Conservation (phyloP, 345 rosid genomes). For the Psidium friedrichsthalianum region DNA sequence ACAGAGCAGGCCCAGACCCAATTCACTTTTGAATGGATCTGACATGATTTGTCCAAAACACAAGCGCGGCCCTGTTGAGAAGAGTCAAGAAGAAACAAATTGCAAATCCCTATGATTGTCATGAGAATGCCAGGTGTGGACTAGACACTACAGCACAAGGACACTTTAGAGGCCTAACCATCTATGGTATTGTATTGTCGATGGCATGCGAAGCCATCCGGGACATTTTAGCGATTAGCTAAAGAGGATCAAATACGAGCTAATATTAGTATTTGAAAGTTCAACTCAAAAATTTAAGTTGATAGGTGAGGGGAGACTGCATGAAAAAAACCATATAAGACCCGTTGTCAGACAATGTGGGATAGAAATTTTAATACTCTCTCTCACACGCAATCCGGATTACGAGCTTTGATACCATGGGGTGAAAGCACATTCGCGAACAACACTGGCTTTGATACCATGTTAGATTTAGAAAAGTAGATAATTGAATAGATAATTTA, state of each 20-base stretch:
- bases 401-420: too few species aligned
- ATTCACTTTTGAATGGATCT: not conserved
- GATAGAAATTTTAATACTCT: too few species aligned
- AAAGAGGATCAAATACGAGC: not conserved
- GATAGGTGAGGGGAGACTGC: too few species aligned
- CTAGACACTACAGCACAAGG: not conserved
- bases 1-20: not conserved
- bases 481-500: too few species aligned
- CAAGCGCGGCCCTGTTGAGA: not conserved
- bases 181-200: not conserved
- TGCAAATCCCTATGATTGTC: not conserved
- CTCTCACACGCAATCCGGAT: too few species aligned
- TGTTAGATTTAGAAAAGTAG: too few species aligned
- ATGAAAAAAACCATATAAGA: too few species aligned
- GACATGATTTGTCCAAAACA: not conserved
- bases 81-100: not conserved
- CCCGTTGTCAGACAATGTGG: too few species aligned
- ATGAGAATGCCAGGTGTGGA: not conserved
- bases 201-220: not conserved
- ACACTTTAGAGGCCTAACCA: not conserved
- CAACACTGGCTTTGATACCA: too few species aligned
- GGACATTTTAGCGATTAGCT: not conserved
- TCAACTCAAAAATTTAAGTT: too few species aligned
- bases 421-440: too few species aligned
- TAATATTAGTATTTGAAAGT: too few species aligned